These are phyloP conservation scores for Phaffomyces thermotolerans DNA, from an alignment of 805 yeast species.

Conservation along the genomic window DNA sequence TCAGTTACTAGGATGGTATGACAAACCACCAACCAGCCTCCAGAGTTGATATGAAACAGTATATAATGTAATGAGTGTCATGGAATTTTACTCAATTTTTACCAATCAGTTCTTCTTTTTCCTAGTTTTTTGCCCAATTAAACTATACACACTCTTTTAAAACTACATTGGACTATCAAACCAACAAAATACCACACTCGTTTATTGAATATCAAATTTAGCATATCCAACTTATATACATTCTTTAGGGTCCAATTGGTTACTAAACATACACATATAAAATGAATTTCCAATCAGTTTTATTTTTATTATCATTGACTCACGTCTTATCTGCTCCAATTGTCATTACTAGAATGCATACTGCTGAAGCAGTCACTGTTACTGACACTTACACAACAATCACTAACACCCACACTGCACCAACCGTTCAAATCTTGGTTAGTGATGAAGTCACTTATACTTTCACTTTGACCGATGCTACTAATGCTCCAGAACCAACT, in stretches of 20 bases:
- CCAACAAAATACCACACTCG: no score
- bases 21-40: no score
- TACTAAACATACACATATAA: not conserved
- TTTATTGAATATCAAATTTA: not conserved
- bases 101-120: not conserved
- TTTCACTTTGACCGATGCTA: slow-evolving; percentile 25
- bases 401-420: slow-evolving; percentile 32
- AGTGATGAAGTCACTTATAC: slow-evolving; percentile 32
- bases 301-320: slow-evolving; percentile 13
- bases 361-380: slow-evolving; percentile 47
- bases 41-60: no score
- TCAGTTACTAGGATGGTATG: no score
- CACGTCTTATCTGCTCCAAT: slow-evolving; percentile 30
- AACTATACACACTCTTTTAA: no score
- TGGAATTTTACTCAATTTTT: no score
- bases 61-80: no score
- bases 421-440: slow-evolving; percentile 33
- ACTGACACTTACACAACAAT: slow-evolving; percentile 35
- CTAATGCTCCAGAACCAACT: slow-evolving; percentile 5
- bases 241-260: slow-evolving; percentile 4
- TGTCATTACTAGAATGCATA: slow-evolving; percentile 45
- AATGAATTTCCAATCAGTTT: slow-evolving; percentile 6
- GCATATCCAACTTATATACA: not conserved
- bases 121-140: no score
- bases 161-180: no score